Conservation (phyloP, 805 yeast species). For the Barnettozyma sucrosica region DNA sequence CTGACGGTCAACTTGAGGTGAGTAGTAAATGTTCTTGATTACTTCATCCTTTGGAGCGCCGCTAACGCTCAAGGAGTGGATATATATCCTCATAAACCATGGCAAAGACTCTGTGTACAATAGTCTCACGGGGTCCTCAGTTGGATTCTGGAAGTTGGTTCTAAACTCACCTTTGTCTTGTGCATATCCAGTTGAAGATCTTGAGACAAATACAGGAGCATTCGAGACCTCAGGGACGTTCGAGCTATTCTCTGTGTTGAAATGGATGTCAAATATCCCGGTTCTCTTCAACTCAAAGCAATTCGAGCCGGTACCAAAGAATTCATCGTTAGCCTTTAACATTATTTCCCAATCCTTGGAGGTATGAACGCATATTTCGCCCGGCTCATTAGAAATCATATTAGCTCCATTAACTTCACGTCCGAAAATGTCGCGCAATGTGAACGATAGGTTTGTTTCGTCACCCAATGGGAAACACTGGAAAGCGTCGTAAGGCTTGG, state of each 20-base stretch:
- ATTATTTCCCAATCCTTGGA: slow-evolving; percentile 43
- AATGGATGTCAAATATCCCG: slow-evolving; percentile 25
- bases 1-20: slow-evolving; percentile 73
- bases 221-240: slow-evolving; percentile 31
- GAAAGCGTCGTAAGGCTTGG: slow-evolving; percentile 53
- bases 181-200: slow-evolving; percentile 88
- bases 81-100: slow-evolving; percentile 83
- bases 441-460: slow-evolving; percentile 40
- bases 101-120: slow-evolving; percentile 79
- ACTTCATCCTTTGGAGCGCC: slow-evolving; percentile 30
- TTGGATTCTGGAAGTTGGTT: slow-evolving; percentile 67
- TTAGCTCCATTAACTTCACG: slow-evolving; percentile 58
- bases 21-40: slow-evolving; percentile 51
- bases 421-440: slow-evolving; percentile 66
- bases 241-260: slow-evolving; percentile 40
- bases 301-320: slow-evolving; percentile 30
- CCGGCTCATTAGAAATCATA: slow-evolving; percentile 40
- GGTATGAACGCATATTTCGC: slow-evolving; percentile 40
- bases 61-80: slow-evolving; percentile 52
- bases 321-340: slow-evolving; percentile 25
- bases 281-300: slow-evolving; percentile 31
- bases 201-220: slow-evolving; percentile 69
- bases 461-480: slow-evolving; percentile 77
- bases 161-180: slow-evolving; percentile 89
- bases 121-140: slow-evolving; percentile 41